Evolutionary conservation across 192 early-diverging fungal genomes (phyloP), one percentile per base, ranked within the genome.

Genomic region (Coemansia umbellata): DNA sequence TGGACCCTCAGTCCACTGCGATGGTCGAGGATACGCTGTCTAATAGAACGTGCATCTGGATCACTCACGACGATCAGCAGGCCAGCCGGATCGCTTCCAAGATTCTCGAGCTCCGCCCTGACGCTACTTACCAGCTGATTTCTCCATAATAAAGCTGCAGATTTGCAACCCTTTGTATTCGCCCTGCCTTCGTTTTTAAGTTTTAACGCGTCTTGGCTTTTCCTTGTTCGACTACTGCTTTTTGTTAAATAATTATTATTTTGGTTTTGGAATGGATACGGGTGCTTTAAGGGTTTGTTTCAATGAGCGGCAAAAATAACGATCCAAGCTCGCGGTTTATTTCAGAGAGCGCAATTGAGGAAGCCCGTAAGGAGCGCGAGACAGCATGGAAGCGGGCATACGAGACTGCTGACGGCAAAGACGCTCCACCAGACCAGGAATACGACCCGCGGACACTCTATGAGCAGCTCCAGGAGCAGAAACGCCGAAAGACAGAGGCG

Each of bases 11-110:
- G 42, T 78, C 89, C 0, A 80, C 80, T 28, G 51, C 66, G 22
- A 60, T 86, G 23, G 92, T 95, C 2, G 91, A 95, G 56, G 58
- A 81, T 6, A 82, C 90, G 0, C 61, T 95, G 32, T 50, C 78
- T 18, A 47, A 63, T 7, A 57, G 78, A 21, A 85, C 85, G 27
- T 89, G 89, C 50, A 71, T 94, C 23, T 88, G 87, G 87, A 84
- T 94, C 53, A 91, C 90, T 1, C 92, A 94, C 58, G 82, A 82
- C 47, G 81, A 81, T 8, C 63, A 76, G 10, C 88, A 90, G 61
- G 82, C 77, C 14, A 51, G 80, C 17, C 78, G 88, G 23, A 69
- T 90, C 22, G 66, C 77, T n/a, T 70, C 75, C 1, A 42, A 50
- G 5, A 52, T 47, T 13, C 58, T 78, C 52, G 64, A 63, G 10